Evolutionary conservation across 805 yeast species (phyloP).

Genomic region (Alloascoidea hylecoeti): DNA sequence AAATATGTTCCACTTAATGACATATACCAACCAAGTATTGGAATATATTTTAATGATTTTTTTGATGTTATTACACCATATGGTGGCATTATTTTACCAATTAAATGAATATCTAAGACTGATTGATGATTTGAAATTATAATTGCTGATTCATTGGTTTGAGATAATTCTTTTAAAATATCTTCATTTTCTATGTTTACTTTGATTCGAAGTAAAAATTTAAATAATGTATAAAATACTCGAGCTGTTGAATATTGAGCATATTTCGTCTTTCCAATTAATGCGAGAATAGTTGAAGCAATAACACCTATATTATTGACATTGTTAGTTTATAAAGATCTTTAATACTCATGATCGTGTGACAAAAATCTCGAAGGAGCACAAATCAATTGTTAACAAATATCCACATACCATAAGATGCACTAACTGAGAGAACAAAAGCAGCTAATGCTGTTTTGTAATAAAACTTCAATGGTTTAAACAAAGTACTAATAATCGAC

Average conservation of each 20-base stretch:
- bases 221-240: conserved; percentile 52
- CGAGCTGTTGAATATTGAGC: conserved; percentile 88
- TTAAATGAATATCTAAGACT: conserved; percentile 54
- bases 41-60: conserved; percentile 67
- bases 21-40: conserved; percentile 97
- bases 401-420: neutral
- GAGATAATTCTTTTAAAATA: neutral
- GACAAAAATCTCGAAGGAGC: too few relatives aligned
- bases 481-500: too few relatives aligned
- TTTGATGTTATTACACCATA: conserved; percentile 62
- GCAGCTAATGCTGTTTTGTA: neutral
- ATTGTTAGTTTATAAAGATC: neutral
- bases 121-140: conserved; percentile 80
- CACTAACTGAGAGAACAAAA: neutral
- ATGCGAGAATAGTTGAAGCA: conserved; percentile 51
- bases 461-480: neutral
- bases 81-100: neutral
- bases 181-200: conserved; percentile 51
- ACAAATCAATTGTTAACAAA: too few relatives aligned
- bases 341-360: neutral
- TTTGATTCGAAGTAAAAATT: conserved; percentile 50
- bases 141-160: conserved; percentile 50
- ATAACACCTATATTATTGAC: conserved; percentile 44
- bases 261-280: conserved; percentile 62
- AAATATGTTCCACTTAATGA: conserved; percentile 79